Base-by-base conservation (phyloP, 495 filamentous ascomycete species). In the Tetracladium marchalianum region DNA sequence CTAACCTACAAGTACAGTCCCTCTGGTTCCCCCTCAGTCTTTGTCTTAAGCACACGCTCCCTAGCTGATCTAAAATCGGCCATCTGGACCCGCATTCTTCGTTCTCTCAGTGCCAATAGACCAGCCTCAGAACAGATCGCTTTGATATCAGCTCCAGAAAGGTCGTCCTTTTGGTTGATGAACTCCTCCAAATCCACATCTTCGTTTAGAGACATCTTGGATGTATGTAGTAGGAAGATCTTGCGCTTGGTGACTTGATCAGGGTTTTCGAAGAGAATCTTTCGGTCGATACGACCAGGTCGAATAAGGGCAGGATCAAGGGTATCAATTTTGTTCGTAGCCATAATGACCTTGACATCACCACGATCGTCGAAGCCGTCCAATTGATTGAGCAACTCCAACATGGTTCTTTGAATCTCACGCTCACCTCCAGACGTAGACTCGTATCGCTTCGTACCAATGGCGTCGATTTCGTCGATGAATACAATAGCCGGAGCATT, bases 221-320 rank as follows among this genome's bases (percentile, higher is more conserved):
- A 90, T 13, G 92, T 99, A 68, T 99, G 92, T n/a, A 99, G 80
- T 18, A 82, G 87, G 69, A 99, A 99, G 61, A 99, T 99, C 81
- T 98, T 99, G 72, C 89, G 87, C 76, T 99, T 99, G 44, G 92
- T 99, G 66, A 88, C 89, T 76, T 97, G 92, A 65, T 99, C 92
- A 17, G 92, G 92, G 64, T 93, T 97, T 75, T 99, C 92, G 50
- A 99, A 99, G 45, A 99, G 75, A 66, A 99, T 97, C 75, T 99
- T 98, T 39, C 92, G 84, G 66, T 99, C 92, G 59, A 99, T 99
- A 78, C 92, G 87, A 54, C 92, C 92, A 39, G 92, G 92, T 50
- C 92, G 82, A 62, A 99, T 99, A 52, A 99, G 72, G 39, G 92
- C 92, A 38, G 92, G 92, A 57, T 99, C 92, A 19, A 99, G 73